These are phyloP conservation scores for Solanum bulbocastanum DNA, from an alignment of 257 asterid genomes.

Conservation along the genomic window DNA sequence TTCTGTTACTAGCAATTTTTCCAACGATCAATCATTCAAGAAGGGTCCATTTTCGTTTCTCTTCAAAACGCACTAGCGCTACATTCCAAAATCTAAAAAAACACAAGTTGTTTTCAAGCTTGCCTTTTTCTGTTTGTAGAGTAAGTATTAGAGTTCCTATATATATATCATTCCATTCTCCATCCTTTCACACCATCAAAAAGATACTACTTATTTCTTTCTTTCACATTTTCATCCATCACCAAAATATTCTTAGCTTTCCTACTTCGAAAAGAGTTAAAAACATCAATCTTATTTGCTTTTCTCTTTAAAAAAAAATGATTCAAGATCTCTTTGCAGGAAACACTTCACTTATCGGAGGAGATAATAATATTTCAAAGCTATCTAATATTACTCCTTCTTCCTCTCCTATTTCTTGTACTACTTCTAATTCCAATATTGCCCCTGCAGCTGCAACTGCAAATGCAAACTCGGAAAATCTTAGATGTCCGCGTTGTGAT, in stretches of 20 bases:
- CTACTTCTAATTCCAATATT: not conserved
- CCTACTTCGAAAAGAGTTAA: not conserved
- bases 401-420: slow-evolving; percentile 19
- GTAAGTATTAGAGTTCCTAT: not conserved
- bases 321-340: slow-evolving; percentile 55
- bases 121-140: slow-evolving; percentile 24
- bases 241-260: slow-evolving; percentile 22
- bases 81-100: slow-evolving; percentile 22
- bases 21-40: not conserved
- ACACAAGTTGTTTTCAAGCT: slow-evolving; percentile 1
- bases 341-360: slow-evolving; percentile 33
- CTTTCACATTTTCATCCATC: not conserved
- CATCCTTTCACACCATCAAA: slow-evolving; percentile 26
- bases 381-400: slow-evolving; percentile 8
- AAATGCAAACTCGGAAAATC: slow-evolving; percentile 32
- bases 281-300: slow-evolving; percentile 7
- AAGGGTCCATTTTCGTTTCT: not conserved
- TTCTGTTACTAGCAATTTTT: not conserved
- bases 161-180: slow-evolving; percentile 23
- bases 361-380: slow-evolving; percentile 15
- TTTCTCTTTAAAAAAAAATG: slow-evolving; percentile 33
- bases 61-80: slow-evolving; percentile 9
- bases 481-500: slow-evolving; percentile 75
- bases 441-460: not conserved
- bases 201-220: not conserved